Conservation (phyloP, 352 stramenopile genomes). For the Pythium aquatile region DNA sequence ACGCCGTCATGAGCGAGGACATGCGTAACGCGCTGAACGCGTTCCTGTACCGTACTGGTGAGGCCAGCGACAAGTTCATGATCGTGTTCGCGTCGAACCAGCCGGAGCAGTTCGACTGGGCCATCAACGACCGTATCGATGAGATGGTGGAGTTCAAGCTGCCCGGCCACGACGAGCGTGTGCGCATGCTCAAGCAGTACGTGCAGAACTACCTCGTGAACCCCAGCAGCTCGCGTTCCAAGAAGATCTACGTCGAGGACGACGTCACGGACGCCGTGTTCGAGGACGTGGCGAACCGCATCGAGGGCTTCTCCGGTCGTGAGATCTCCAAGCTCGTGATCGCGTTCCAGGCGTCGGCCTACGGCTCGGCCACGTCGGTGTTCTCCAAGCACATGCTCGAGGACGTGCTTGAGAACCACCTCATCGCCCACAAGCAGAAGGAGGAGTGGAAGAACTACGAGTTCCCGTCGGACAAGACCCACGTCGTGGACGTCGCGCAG, state of each 20-base stretch:
- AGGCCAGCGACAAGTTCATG: constrained; percentile 99
- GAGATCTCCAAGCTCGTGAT: constrained; percentile 99
- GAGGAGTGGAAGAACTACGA: constrained; percentile 90
- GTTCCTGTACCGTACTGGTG: constrained; percentile 98
- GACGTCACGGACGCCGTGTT: constrained; percentile 93
- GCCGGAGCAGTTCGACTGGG: constrained; percentile 98
- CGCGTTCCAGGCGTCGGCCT: constrained; percentile 97
- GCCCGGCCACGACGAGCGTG: constrained; percentile 92
- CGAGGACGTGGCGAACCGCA: constrained; percentile 89
- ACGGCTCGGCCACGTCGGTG: constrained; percentile 92
- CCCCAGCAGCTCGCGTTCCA: constrained; percentile 83
- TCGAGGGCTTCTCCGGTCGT: constrained; percentile 97
- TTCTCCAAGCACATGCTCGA: constrained; percentile 94
- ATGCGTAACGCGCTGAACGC: constrained; percentile 99
- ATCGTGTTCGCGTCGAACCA: constrained; percentile 99
- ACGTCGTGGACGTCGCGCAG: constrained; percentile 39
- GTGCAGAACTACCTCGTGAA: constrained; percentile 96
- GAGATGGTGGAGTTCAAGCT: constrained; percentile 98
- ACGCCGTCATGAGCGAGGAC: constrained; percentile 94
- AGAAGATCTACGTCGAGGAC: constrained; percentile 90
- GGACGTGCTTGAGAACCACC: constrained; percentile 93
- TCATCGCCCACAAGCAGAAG: constrained; percentile 92
- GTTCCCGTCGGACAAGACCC: constrained; percentile 46
- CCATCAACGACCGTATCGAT: constrained; percentile 99
- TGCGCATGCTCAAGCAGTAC: constrained; percentile 98